These are phyloP conservation scores for Ustilago crameri DNA, from an alignment of 1,284 basidiomycete species.

Conservation along the genomic window DNA sequence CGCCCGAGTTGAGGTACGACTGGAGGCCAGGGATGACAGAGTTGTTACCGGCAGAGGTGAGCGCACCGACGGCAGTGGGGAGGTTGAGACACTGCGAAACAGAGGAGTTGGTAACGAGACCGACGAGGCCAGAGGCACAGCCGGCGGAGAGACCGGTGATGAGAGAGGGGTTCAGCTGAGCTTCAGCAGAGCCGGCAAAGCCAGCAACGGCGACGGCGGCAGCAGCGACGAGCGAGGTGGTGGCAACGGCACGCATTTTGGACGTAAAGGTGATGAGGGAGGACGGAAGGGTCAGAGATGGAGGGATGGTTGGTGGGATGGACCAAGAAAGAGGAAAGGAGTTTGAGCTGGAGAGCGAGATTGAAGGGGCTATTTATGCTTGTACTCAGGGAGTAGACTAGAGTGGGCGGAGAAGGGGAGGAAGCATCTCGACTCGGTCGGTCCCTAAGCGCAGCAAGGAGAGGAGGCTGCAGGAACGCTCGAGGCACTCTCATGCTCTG, in stretches of 20 bases:
- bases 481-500: no score
- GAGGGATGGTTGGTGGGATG: background rate
- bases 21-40: constrained; percentile 34
- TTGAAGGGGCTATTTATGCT: background rate
- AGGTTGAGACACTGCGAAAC: constrained; percentile 40
- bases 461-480: no score
- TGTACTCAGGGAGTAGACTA: background rate
- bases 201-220: constrained; percentile 14
- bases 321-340: background rate
- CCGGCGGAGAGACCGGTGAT: constrained; percentile 40
- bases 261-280: background rate
- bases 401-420: background rate
- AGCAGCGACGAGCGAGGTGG: constrained; percentile 18
- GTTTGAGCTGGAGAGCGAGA: background rate
- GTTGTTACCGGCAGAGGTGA: constrained; percentile 29
- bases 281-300: background rate
- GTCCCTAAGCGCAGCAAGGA: no score
- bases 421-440: no score
- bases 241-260: constrained; percentile 24
- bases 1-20: constrained; percentile 40
- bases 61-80: constrained; percentile 31
- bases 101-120: constrained; percentile 38
- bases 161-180: constrained; percentile 46
- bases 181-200: constrained; percentile 16
- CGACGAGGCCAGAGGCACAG: constrained; percentile 28